Percentiles rank a stretch among this genome's conserved stretches.
These are phyloP conservation scores for Ceratocystis ficicola DNA, from an alignment of 2,329 filamentous ascomycete species.

Conservation along the genomic window DNA sequence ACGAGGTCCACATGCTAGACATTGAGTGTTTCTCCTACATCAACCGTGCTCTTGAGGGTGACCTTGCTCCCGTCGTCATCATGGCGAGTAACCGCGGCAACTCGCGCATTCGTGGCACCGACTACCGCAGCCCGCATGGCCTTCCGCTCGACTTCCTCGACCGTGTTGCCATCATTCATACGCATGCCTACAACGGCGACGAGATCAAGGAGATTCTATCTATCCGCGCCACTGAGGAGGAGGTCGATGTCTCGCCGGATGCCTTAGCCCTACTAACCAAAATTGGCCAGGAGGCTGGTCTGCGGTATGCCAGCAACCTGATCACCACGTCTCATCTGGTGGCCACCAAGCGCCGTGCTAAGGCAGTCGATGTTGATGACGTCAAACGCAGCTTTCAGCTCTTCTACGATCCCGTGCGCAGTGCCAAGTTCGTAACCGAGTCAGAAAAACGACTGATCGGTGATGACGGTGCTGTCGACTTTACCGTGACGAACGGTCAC, in stretches of 20 bases:
- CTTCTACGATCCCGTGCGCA: slow-evolving; percentile 82
- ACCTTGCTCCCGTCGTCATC: slow-evolving; percentile 92
- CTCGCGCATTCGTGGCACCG: slow-evolving; percentile 82
- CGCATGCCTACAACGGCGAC: slow-evolving; percentile 66
- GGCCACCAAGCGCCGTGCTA: slow-evolving; percentile 70
- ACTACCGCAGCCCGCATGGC: slow-evolving; percentile 86
- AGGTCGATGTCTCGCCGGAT: slow-evolving; percentile 81
- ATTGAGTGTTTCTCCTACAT: slow-evolving; percentile 99
- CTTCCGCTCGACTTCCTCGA: slow-evolving; percentile 93
- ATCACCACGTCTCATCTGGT: slow-evolving; percentile 90
- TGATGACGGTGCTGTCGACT: slow-evolving; percentile 66
- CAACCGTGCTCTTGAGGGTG: slow-evolving; percentile 89
- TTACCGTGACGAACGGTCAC: slow-evolving; percentile 45
- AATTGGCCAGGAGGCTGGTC: slow-evolving; percentile 81
- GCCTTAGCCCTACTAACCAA: slow-evolving; percentile 88
- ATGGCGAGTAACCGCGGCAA: slow-evolving; percentile 97
- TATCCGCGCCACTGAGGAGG: slow-evolving; percentile 89
- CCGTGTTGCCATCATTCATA: slow-evolving; percentile 91
- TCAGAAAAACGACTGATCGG: slow-evolving; percentile 91
- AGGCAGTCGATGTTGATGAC: slow-evolving; percentile 73
- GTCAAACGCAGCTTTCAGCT: slow-evolving; percentile 87
- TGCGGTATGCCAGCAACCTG: slow-evolving; percentile 94
- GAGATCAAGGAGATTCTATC: slow-evolving; percentile 87
- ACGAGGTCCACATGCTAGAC: slow-evolving; percentile 99
- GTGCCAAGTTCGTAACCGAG: slow-evolving; percentile 78